Percentiles rank a stretch among this genome's conserved stretches.
Conservation (phyloP, 2,329 filamentous ascomycete species). For the Alternaria alternata region DNA sequence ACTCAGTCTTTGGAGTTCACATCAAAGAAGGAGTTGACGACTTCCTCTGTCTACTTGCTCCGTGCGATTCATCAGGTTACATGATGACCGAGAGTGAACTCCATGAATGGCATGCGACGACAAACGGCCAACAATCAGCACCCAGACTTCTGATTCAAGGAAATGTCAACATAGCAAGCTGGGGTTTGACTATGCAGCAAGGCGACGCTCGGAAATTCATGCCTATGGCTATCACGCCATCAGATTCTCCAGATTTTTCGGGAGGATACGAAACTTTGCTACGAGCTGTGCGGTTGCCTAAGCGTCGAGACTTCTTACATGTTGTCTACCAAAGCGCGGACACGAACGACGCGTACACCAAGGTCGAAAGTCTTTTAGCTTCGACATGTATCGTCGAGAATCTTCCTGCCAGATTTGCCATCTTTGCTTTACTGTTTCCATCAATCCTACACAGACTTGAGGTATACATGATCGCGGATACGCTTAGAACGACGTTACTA, state of each 20-base stretch:
- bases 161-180: slow-evolving; percentile 15
- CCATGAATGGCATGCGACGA: slow-evolving; percentile 25
- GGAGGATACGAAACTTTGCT: slow-evolving; percentile 13
- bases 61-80: slow-evolving; percentile 23
- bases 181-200: slow-evolving; percentile 34
- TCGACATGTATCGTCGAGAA: slow-evolving; percentile 58
- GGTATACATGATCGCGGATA: slow-evolving; percentile 67
- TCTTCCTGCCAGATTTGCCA: slow-evolving; percentile 56
- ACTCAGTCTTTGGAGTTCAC: slow-evolving; percentile 26
- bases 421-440: slow-evolving; percentile 71
- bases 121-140: slow-evolving; percentile 19
- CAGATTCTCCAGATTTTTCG: background rate
- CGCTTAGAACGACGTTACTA: slow-evolving; percentile 66
- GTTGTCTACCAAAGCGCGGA: slow-evolving; percentile 20
- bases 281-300: slow-evolving; percentile 55
- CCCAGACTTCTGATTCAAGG: slow-evolving; percentile 20
- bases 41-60: slow-evolving; percentile 42
- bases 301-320: slow-evolving; percentile 68
- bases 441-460: slow-evolving; percentile 76
- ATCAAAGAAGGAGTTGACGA: slow-evolving; percentile 37
- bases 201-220: slow-evolving; percentile 39
- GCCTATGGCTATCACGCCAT: background rate
- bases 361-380: slow-evolving; percentile 59
- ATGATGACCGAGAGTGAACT: slow-evolving; percentile 20
- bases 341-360: slow-evolving; percentile 47